phyloP scores from a whole-genome alignment of 192 early-diverging fungal species.

The Podila verticillata region DNA sequence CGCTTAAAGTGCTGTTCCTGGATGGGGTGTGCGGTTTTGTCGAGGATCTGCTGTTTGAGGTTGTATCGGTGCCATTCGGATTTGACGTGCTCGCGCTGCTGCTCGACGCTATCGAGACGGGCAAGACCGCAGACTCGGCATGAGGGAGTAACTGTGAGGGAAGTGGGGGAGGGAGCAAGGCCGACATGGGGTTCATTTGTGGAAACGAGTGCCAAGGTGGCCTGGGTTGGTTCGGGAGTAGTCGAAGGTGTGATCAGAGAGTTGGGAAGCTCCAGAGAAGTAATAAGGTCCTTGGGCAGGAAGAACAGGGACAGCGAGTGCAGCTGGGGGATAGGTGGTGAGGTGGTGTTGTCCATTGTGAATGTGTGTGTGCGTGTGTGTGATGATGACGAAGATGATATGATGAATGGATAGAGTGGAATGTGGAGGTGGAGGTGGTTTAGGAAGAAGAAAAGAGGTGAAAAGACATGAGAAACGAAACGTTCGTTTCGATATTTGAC shows the following conservation, averaged over 20 bases:
- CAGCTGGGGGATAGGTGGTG: neutral
- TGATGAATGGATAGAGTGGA: too few species aligned
- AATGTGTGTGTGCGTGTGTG: neutral
- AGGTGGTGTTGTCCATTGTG: neutral
- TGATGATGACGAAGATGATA: too few species aligned
- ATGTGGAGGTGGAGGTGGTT: neutral
- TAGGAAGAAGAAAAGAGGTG: neutral
- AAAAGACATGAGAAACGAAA: neutral
- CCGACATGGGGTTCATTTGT: neutral
- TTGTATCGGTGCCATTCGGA: conserved; percentile 65
- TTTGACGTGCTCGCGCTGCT: conserved; percentile 55
- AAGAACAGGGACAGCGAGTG: conserved; percentile 15
- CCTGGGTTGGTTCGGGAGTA: neutral
- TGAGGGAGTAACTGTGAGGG: conserved; percentile 2
- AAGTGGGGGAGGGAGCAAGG: neutral
- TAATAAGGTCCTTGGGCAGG: conserved; percentile 13
- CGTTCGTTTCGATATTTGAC: neutral
- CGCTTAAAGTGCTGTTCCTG: conserved; percentile 52
- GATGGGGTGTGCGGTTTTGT: conserved; percentile 25
- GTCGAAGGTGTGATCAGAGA: neutral
- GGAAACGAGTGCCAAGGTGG: neutral
- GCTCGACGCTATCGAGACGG: conserved; percentile 17
- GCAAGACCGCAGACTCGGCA: conserved; percentile 49
- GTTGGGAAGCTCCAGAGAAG: neutral
- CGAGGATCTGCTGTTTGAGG: conserved; percentile 51